Conservation (phyloP, 2,329 filamentous ascomycete species). For the Colletotrichum chlorophyti region DNA sequence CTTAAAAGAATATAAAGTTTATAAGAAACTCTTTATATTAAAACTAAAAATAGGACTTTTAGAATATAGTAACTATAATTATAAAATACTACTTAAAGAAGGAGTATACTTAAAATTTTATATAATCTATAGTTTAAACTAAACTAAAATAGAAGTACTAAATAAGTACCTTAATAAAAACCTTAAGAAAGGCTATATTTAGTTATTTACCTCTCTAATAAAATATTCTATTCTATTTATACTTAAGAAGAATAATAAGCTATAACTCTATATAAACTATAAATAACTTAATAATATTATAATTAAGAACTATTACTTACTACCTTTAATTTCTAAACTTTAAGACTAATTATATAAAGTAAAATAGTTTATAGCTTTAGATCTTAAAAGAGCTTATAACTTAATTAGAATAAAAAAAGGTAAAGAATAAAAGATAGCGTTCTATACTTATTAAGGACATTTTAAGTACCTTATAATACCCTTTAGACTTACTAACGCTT, state of each 20-base stretch:
- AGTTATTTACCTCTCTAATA: background rate
- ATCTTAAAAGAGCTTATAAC: background rate
- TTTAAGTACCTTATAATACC: background rate
- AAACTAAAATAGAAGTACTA: no score
- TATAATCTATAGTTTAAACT: no score
- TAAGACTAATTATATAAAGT: background rate
- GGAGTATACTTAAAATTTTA: no score
- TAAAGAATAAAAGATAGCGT: no score
- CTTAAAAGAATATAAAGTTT: no score
- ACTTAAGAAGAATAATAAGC: background rate
- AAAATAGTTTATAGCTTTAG: background rate
- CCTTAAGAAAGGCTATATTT: background rate
- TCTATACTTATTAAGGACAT: background rate
- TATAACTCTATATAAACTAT: background rate
- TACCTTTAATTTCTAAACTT: background rate
- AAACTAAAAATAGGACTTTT: no score
- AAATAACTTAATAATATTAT: background rate
- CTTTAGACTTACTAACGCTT: background rate
- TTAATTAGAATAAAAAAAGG: no score
- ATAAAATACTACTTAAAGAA: no score
- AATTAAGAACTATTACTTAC: background rate
- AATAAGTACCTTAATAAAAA: no score
- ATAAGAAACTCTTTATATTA: no score
- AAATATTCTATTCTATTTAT: background rate
- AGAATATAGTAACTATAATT: no score